These are phyloP conservation scores for Haplosporangium sp. DNA, from an alignment of 371 early-diverging fungal genomes.

Conservation along the genomic window DNA sequence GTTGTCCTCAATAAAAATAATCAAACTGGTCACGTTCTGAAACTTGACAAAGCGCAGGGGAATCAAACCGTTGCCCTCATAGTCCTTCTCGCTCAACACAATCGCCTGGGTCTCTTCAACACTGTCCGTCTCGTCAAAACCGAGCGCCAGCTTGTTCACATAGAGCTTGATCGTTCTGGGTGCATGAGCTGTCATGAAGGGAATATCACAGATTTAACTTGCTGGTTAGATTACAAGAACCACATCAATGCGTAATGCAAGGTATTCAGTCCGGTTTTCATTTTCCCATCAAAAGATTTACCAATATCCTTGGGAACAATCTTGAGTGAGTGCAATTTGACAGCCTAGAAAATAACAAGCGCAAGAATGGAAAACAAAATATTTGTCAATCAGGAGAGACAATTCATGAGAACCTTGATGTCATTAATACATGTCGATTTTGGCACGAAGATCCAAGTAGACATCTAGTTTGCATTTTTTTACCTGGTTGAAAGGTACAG, in stretches of 20 bases:
- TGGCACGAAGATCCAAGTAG: neutral
- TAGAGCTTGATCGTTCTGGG: slow-evolving; percentile 90
- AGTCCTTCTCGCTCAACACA: slow-evolving; percentile 74
- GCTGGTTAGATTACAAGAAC: neutral
- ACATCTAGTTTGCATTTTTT: neutral
- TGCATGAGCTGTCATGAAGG: slow-evolving; percentile 67
- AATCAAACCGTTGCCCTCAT: slow-evolving; percentile 71
- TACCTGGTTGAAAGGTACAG: slow-evolving; percentile 86
- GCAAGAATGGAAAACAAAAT: slow-evolving; percentile 6
- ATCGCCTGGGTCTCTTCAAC: slow-evolving; percentile 81
- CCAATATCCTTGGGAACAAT: slow-evolving; percentile 70
- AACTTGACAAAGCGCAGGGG: slow-evolving; percentile 92
- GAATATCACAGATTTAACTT: neutral
- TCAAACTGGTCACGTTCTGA: slow-evolving; percentile 82
- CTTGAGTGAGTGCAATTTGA: slow-evolving; percentile 91
- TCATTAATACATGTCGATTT: neutral
- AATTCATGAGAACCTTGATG: neutral
- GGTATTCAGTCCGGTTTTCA: neutral
- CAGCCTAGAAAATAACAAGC: slow-evolving; percentile 55
- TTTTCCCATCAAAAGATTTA: slow-evolving; percentile 17
- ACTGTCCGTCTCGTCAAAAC: slow-evolving; percentile 89
- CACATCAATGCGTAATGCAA: too few relatives aligned
- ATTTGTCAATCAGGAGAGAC: neutral
- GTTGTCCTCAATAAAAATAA: slow-evolving; percentile 86
- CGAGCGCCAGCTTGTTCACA: slow-evolving; percentile 81